Evolutionary conservation across 352 stramenopile species (phyloP).

Genomic region (Thalassiosira delicatula): DNA sequence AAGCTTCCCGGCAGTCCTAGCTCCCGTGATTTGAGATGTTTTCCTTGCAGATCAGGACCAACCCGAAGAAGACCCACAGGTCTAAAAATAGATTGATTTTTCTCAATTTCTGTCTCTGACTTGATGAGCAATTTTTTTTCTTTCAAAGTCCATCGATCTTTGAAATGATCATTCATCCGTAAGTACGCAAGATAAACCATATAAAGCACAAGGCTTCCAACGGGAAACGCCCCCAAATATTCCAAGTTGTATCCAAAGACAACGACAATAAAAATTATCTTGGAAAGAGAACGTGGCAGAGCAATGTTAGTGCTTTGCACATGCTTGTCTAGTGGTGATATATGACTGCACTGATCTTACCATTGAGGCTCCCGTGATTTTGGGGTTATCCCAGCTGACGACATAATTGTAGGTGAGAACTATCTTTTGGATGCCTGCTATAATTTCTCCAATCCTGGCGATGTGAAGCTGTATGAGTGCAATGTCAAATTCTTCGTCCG

Average conservation of each 20-base stretch:
- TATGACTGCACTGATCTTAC: slow-evolving; percentile 28
- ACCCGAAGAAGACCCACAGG: slow-evolving; percentile 72
- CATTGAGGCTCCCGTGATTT: slow-evolving; percentile 59
- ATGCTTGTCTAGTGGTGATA: not conserved
- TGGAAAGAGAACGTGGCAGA: slow-evolving; percentile 10
- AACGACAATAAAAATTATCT: slow-evolving; percentile 67
- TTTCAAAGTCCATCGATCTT: slow-evolving; percentile 68
- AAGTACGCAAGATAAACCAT: slow-evolving; percentile 69
- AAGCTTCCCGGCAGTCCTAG: slow-evolving; percentile 79
- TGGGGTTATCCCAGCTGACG: slow-evolving; percentile 76
- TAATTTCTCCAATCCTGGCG: slow-evolving; percentile 66
- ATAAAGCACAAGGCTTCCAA: slow-evolving; percentile 66
- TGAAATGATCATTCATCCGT: slow-evolving; percentile 56
- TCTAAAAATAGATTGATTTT: slow-evolving; percentile 73
- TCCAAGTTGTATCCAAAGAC: slow-evolving; percentile 75
- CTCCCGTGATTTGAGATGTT: slow-evolving; percentile 73
- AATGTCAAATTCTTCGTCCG: slow-evolving; percentile 75
- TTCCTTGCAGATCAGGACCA: slow-evolving; percentile 63
- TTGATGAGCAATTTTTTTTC: slow-evolving; percentile 68
- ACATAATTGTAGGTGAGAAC: slow-evolving; percentile 71
- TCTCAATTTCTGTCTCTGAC: slow-evolving; percentile 65
- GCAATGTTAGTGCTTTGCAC: not conserved
- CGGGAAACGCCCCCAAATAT: slow-evolving; percentile 73
- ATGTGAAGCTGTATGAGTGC: slow-evolving; percentile 79
- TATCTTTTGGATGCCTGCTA: slow-evolving; percentile 68